phyloP scores from a whole-genome alignment of 768 basidiomycete genomes.

The Collybia nuda region DNA sequence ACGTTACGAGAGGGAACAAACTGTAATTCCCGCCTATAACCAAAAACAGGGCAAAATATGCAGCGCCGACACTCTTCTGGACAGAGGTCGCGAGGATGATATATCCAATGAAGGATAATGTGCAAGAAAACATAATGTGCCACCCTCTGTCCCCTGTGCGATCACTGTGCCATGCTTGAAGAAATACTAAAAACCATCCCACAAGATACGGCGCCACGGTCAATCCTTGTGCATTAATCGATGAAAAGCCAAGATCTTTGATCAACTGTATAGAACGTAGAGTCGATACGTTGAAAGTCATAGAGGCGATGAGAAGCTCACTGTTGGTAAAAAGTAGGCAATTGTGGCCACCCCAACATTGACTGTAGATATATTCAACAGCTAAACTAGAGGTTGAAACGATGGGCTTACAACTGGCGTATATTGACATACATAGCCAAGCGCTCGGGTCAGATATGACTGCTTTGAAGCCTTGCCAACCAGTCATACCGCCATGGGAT shows the following conservation, averaged over 20 bases:
- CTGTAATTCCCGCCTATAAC: constrained; percentile 55
- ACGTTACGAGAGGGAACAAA: constrained; percentile 60
- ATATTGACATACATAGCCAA: constrained; percentile 51
- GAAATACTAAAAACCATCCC: constrained; percentile 55
- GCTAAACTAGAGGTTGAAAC: background rate
- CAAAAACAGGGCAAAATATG: constrained; percentile 58
- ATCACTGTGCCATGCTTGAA: constrained; percentile 57
- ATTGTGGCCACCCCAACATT: constrained; percentile 58
- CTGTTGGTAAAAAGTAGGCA: constrained; percentile 57
- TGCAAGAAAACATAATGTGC: constrained; percentile 51
- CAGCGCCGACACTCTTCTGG: constrained; percentile 49
- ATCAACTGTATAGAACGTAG: constrained; percentile 37
- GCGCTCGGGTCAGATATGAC: constrained; percentile 48
- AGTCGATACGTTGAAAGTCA: background rate
- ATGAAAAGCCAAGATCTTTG: constrained; percentile 53
- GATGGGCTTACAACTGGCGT: constrained; percentile 46
- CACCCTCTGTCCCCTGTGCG: constrained; percentile 52
- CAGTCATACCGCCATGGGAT: constrained; percentile 58
- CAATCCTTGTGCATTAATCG: constrained; percentile 56
- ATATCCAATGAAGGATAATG: constrained; percentile 48
- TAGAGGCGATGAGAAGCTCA: constrained; percentile 15
- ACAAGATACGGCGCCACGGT: constrained; percentile 59
- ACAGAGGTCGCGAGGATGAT: constrained; percentile 51
- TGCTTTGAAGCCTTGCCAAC: constrained; percentile 55
- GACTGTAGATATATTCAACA: constrained; percentile 27